Evolutionary conservation across 805 yeast species (phyloP).

Genomic region (Jamesozyma rosinii): DNA sequence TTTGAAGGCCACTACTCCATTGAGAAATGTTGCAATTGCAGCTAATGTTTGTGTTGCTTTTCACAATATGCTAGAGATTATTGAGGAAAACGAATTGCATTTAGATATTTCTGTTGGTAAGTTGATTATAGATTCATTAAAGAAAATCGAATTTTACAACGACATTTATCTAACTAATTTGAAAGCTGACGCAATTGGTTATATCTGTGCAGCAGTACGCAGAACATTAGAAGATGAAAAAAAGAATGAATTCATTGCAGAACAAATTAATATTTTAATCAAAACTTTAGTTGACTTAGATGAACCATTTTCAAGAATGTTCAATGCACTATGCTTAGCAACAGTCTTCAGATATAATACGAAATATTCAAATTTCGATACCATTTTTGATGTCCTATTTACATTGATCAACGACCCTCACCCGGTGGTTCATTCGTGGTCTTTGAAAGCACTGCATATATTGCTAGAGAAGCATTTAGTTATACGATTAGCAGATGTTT

Average conservation of each 20-base stretch:
- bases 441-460: slow-evolving; percentile 49
- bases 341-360: slow-evolving; percentile 37
- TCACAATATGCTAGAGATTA: slow-evolving; percentile 37
- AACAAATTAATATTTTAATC: slow-evolving; percentile 44
- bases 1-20: slow-evolving; percentile 30
- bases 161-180: slow-evolving; percentile 36
- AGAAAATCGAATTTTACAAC: slow-evolving; percentile 33
- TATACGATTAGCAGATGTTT: slow-evolving; percentile 36
- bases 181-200: slow-evolving; percentile 52
- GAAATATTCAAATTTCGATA: slow-evolving; percentile 31
- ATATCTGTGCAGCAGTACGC: slow-evolving; percentile 33
- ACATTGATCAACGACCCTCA: slow-evolving; percentile 71
- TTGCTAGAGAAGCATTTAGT: slow-evolving; percentile 48
- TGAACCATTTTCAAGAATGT: slow-evolving; percentile 57
- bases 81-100: slow-evolving; percentile 15
- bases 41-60: slow-evolving; percentile 59
- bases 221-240: slow-evolving; percentile 8
- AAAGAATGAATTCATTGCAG: slow-evolving; percentile 20
- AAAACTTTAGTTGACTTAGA: slow-evolving; percentile 57
- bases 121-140: slow-evolving; percentile 43
- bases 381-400: slow-evolving; percentile 46
- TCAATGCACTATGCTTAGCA: slow-evolving; percentile 43
- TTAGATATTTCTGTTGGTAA: slow-evolving; percentile 35
- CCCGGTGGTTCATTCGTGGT: slow-evolving; percentile 71
- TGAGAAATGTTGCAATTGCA: slow-evolving; percentile 40